phyloP scores from a whole-genome alignment of 306 rosid genomes.

The Trichosanthes truncata region DNA sequence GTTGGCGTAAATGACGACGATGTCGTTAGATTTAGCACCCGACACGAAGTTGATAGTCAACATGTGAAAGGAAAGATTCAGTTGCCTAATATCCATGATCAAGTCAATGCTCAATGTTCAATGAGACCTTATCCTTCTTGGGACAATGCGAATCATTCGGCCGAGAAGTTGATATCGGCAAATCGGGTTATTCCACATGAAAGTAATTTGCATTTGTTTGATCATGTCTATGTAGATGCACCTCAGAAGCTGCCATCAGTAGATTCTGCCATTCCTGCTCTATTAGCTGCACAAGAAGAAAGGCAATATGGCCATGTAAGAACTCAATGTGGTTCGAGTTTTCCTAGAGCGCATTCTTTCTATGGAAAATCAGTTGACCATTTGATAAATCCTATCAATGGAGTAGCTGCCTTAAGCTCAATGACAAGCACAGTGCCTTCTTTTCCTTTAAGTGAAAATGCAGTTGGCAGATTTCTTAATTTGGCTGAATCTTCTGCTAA shows the following conservation, averaged over 20 bases:
- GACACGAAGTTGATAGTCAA: constrained; percentile 28
- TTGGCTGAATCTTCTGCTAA: constrained; percentile 32
- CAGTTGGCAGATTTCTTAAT: constrained; percentile 29
- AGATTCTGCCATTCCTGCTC: constrained; percentile 27
- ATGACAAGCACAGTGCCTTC: constrained; percentile 30
- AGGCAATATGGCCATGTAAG: constrained; percentile 25
- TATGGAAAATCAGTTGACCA: constrained; percentile 35
- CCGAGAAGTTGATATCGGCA: constrained; percentile 29
- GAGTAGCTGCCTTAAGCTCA: constrained; percentile 30
- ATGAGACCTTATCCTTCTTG: constrained; percentile 32
- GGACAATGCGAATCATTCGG: constrained; percentile 24
- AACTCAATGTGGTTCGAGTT: constrained; percentile 21
- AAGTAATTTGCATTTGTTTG: constrained; percentile 24
- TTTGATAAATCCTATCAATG: constrained; percentile 28
- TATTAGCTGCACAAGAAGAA: constrained; percentile 30
- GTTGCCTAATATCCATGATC: constrained; percentile 29
- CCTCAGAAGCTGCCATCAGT: constrained; percentile 21
- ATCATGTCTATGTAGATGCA: constrained; percentile 26
- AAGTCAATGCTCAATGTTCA: constrained; percentile 22
- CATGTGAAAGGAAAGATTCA: constrained; percentile 35
- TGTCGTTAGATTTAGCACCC: constrained; percentile 14
- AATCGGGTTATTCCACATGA: constrained; percentile 27
- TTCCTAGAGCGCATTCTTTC: constrained; percentile 36
- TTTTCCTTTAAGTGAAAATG: constrained; percentile 34
- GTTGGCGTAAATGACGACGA: constrained; percentile 16